These are phyloP conservation scores for Colletotrichum sp. DNA, from an alignment of 2,329 filamentous ascomycete genomes.

Conservation along the genomic window DNA sequence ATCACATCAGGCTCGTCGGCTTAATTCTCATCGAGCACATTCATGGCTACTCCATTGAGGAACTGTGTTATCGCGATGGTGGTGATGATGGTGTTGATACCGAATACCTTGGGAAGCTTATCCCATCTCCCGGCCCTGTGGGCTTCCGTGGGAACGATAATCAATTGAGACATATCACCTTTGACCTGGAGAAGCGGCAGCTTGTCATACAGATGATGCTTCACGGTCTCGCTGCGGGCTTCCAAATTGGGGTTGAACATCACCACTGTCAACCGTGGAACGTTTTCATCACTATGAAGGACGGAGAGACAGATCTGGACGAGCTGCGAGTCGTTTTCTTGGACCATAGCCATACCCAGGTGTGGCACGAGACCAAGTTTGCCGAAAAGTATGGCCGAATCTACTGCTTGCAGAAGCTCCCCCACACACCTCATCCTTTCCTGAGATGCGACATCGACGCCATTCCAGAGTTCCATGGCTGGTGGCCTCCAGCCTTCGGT, in stretches of 20 bases:
- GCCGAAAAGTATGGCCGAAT: too few species aligned
- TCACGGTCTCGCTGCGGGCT: not conserved
- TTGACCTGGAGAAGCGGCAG: not conserved
- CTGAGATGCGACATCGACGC: not conserved
- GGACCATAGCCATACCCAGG: not conserved
- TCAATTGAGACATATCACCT: too few species aligned
- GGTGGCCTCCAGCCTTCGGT: too few species aligned
- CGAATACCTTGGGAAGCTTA: not conserved
- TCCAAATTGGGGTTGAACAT: not conserved
- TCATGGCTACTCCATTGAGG: not conserved
- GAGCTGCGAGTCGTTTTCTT: not conserved
- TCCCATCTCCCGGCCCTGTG: not conserved
- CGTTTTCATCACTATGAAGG: slow-evolving; percentile 2
- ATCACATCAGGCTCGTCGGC: not conserved
- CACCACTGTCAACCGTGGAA: slow-evolving; percentile 31
- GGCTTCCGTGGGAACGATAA: not conserved
- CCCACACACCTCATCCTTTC: not conserved
- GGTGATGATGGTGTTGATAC: too few species aligned
- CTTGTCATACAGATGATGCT: not conserved
- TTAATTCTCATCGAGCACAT: not conserved
- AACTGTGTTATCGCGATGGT: not conserved
- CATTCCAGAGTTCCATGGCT: not conserved
- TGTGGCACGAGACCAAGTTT: not conserved
- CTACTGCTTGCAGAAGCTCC: not conserved
- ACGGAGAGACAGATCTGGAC: not conserved